These are phyloP conservation scores for Prunus padus DNA, from an alignment of 306 rosid genomes.

Conservation along the genomic window DNA sequence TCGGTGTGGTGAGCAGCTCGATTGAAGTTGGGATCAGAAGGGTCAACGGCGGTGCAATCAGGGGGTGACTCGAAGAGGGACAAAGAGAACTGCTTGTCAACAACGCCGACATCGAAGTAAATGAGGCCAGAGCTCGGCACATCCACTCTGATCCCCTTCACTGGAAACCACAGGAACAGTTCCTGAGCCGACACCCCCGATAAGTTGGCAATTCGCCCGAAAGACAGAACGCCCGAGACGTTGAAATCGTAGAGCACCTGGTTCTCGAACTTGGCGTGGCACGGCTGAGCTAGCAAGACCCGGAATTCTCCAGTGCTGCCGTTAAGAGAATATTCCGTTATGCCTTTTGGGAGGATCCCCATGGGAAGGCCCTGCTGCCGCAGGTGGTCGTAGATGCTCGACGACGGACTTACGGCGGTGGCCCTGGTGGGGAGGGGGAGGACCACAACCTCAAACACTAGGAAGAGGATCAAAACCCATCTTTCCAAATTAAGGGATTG, in stretches of 20 bases:
- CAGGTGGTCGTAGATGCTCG: conserved; percentile 67
- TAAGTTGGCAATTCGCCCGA: conserved; percentile 58
- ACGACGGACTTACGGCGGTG: conserved; percentile 4
- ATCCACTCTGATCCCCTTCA: conserved; percentile 78
- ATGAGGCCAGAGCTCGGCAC: conserved; percentile 67
- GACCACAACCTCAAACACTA: background rate
- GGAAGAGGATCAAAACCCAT: conserved; percentile 3
- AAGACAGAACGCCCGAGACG: conserved; percentile 54
- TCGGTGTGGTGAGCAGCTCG: background rate
- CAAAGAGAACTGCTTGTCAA: conserved; percentile 78
- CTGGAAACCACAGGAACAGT: conserved; percentile 85
- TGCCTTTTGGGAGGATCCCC: conserved; percentile 73
- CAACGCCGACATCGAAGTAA: conserved; percentile 89
- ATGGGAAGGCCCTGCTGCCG: conserved; percentile 70
- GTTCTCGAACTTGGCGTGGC: conserved; percentile 91
- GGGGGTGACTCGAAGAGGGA: conserved; percentile 76
- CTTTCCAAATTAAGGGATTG: background rate
- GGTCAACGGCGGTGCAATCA: conserved; percentile 53
- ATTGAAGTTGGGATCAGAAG: conserved; percentile 26
- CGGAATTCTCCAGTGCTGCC: conserved; percentile 41
- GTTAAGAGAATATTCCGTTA: conserved; percentile 48
- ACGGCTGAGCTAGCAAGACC: conserved; percentile 57
- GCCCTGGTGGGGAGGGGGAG: conserved; percentile 12
- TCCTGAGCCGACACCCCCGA: conserved; percentile 83
- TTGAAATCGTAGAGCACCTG: conserved; percentile 74